These are phyloP conservation scores for Cercospora citrullina DNA, from an alignment of 2,329 filamentous ascomycete species.

Conservation along the genomic window DNA sequence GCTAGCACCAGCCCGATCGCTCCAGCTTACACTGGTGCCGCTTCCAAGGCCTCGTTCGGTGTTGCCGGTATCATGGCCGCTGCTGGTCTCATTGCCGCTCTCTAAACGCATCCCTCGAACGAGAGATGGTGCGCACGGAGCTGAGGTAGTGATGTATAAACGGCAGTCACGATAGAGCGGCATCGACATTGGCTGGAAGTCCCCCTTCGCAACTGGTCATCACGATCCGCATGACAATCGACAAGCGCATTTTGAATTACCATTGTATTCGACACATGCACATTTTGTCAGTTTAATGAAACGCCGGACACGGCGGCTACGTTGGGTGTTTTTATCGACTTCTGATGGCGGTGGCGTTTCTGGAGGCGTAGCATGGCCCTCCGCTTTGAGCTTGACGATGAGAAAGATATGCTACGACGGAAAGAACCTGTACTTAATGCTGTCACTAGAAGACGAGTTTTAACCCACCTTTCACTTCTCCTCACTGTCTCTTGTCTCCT, in stretches of 20 bases:
- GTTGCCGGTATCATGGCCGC: conserved; percentile 27
- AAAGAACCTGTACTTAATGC: conserved; percentile 16
- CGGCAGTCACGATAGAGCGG: conserved; percentile 13
- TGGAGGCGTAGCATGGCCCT: conserved; percentile 9
- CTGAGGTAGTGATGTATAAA: background rate
- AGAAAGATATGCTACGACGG: conserved; percentile 11
- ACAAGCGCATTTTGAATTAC: conserved; percentile 13
- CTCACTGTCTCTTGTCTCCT: background rate
- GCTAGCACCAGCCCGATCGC: conserved; percentile 18
- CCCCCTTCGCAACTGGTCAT: background rate
- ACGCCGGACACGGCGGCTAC: background rate
- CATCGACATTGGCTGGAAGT: background rate
- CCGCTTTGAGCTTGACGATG: background rate
- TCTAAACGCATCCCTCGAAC: conserved; percentile 20
- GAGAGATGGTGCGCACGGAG: background rate
- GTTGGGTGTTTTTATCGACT: conserved; percentile 16
- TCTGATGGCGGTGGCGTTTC: conserved; percentile 11
- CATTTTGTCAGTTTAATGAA: conserved; percentile 11
- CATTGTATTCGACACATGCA: conserved; percentile 13
- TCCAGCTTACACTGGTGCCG: conserved; percentile 27
- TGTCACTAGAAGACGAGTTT: conserved; percentile 20
- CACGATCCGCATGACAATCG: conserved; percentile 6
- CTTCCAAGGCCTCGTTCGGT: conserved; percentile 27
- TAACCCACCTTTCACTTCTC: conserved; percentile 17
- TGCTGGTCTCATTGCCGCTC: conserved; percentile 29